Base-by-base conservation (phyloP, 2,329 filamentous ascomycete species). In the Diaporthe sp. region DNA sequence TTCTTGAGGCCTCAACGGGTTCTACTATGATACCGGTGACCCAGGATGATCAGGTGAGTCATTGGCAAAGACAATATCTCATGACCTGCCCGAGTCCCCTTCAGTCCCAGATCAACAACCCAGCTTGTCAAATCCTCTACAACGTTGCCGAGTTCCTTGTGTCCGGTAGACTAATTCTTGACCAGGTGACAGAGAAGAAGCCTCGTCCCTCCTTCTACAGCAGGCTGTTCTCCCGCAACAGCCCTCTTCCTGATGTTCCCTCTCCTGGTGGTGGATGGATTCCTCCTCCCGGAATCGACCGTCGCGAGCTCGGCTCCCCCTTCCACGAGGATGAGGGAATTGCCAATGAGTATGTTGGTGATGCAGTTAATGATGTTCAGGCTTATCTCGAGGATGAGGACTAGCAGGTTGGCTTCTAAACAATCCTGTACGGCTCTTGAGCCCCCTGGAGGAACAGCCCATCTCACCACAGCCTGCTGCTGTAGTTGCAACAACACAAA, bases 1-100 rank as follows among this genome's bases (percentile, higher is more conserved):
- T 57, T 53, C 71, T 73, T 42, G 58, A 73, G 71, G 58, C 71
- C 37, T 73, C 58, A 53, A 61, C 61, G 71, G 71, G 71, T 73
- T 73, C 55, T 73, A 73, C 71, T 51, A 39, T 65, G 55, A 65
- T 57, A 25, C 71, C 71, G 53, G 12, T 73, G 71, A 59, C 3
- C 71, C 34, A 25, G 13, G 59, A 65, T 17, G 34, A 61, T 25
- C 58, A 65, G 58, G 51, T 55, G n/a, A 49, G 39, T 44, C 22
- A 42, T 51, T 12, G 15, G 1, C 44, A 49, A 39, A 39, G 19
- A 37, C 22, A 1, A 3, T 17, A 28, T 22, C 8, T 2, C 55
- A 37, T 31, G 44, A 17, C 17, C 44, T 9, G 2, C 22, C 19
- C 19, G 25, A 25, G 19, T 25, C 55, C 10, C 55, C 25, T 4